A percentile compares a stretch with the other conserved stretches of the same genome.
Evolutionary conservation across 2,329 filamentous ascomycete genomes (phyloP).

Genomic region (Ciborinia camelliae): DNA sequence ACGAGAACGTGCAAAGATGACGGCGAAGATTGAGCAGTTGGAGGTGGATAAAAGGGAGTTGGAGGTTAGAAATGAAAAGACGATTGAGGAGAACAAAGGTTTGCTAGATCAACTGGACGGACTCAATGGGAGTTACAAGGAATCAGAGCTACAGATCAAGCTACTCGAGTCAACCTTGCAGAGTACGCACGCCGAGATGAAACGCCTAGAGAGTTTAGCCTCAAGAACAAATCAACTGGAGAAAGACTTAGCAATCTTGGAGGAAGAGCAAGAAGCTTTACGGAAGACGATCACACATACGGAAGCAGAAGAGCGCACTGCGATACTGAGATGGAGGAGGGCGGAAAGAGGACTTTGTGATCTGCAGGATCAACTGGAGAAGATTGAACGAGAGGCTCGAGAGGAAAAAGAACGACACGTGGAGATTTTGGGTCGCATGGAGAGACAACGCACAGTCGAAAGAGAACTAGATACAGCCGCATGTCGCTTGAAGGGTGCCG

Average conservation of each 20-base stretch:
- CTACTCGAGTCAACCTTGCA: conserved; percentile 73
- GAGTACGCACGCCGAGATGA: conserved; percentile 73
- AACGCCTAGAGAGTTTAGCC: conserved; percentile 69
- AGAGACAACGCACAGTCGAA: conserved; percentile 78
- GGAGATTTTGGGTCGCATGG: conserved; percentile 78
- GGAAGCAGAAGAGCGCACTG: conserved; percentile 72
- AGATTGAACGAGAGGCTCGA: conserved; percentile 77
- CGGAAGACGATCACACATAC: conserved; percentile 64
- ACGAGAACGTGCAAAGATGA: conserved; percentile 59
- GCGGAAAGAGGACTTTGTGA: conserved; percentile 76
- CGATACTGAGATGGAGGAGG: conserved; percentile 78
- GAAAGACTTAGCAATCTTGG: conserved; percentile 71
- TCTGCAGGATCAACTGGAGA: conserved; percentile 83
- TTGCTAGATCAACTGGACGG: conserved; percentile 81
- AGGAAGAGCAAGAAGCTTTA: conserved; percentile 74
- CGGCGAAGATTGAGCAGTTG: conserved; percentile 21
- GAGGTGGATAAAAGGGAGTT: conserved; percentile 70
- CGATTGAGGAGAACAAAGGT: conserved; percentile 76
- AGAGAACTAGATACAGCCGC: conserved; percentile 76
- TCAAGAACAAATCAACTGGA: conserved; percentile 76
- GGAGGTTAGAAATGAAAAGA: conserved; percentile 71
- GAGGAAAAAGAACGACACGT: conserved; percentile 78
- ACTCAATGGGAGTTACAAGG: conserved; percentile 73
- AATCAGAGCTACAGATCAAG: conserved; percentile 77
- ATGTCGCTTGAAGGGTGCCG: conserved; percentile 75